Conservation (phyloP, 305 asterid species). For the Fraxinus greggii region DNA sequence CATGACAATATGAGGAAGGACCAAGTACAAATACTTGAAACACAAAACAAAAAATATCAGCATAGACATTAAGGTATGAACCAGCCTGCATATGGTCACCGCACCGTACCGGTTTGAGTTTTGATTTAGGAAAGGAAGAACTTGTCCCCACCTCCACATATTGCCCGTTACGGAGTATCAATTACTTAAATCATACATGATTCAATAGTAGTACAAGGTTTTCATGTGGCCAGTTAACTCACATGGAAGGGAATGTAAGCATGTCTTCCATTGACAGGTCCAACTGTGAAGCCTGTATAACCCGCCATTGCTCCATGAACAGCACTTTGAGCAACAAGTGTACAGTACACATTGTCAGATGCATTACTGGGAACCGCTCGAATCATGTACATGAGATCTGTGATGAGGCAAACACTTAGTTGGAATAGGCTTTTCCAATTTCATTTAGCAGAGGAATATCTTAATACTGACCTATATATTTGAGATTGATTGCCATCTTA, state of each 20-base stretch:
- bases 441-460: background rate
- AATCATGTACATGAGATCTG: conserved; percentile 90
- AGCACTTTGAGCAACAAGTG: conserved; percentile 85
- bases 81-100: background rate
- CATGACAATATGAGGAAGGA: background rate
- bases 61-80: background rate
- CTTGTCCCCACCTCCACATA: background rate
- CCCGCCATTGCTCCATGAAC: conserved; percentile 98
- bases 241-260: conserved; percentile 79
- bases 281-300: conserved; percentile 72
- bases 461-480: conserved; percentile 60
- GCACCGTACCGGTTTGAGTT: background rate
- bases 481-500: conserved; percentile 60
- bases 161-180: background rate
- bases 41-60: background rate
- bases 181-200: background rate
- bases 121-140: background rate
- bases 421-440: background rate
- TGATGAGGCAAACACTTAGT: background rate
- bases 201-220: background rate
- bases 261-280: conserved; percentile 65
- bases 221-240: conserved; percentile 26
- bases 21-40: background rate
- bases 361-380: conserved; percentile 86
- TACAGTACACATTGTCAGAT: conserved; percentile 78